Evolutionary conservation across 2,329 filamentous ascomycete genomes (phyloP).

Genomic region (Ascochyta pisi): DNA sequence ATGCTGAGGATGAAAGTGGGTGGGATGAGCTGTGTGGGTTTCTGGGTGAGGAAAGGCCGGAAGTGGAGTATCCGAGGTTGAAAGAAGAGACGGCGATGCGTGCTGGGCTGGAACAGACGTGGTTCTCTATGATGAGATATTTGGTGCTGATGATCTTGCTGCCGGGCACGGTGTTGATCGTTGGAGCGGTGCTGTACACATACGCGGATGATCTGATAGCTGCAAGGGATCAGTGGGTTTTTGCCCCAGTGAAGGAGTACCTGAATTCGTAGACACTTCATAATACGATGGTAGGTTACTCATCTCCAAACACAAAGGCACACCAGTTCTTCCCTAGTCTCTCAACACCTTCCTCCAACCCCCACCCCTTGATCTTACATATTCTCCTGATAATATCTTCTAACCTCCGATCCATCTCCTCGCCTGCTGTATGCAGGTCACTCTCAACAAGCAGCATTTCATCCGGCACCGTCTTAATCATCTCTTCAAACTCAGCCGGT

Average conservation of each 20-base stretch:
- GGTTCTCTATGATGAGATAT: conserved; percentile 33
- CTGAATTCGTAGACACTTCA: conserved; percentile 11
- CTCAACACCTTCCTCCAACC: conserved; percentile 71
- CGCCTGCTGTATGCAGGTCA: conserved; percentile 83
- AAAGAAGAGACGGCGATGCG: conserved; percentile 33
- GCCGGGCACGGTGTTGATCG: conserved; percentile 17
- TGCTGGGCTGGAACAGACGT: conserved; percentile 24
- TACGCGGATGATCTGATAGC: conserved; percentile 18
- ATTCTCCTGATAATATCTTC: conserved; percentile 78
- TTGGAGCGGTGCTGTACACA: conserved; percentile 12
- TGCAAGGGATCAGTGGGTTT: conserved; percentile 20
- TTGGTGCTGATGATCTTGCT: conserved; percentile 26
- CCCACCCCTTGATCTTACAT: conserved; percentile 81
- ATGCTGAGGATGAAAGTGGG: conserved; percentile 21
- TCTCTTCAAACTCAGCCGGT: conserved; percentile 65
- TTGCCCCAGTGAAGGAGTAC: conserved; percentile 20
- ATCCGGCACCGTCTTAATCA: conserved; percentile 76
- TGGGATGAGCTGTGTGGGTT: conserved; percentile 43
- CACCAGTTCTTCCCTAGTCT: conserved; percentile 77
- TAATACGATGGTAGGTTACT: background rate
- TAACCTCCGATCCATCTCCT: conserved; percentile 77
- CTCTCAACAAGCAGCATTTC: conserved; percentile 85
- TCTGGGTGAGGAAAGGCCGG: conserved; percentile 27
- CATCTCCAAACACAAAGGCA: conserved; percentile 72
- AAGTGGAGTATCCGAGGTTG: conserved; percentile 28